These are phyloP conservation scores for Saccharomycopsis lassenensis DNA, from an alignment of 805 yeast species.

Conservation along the genomic window DNA sequence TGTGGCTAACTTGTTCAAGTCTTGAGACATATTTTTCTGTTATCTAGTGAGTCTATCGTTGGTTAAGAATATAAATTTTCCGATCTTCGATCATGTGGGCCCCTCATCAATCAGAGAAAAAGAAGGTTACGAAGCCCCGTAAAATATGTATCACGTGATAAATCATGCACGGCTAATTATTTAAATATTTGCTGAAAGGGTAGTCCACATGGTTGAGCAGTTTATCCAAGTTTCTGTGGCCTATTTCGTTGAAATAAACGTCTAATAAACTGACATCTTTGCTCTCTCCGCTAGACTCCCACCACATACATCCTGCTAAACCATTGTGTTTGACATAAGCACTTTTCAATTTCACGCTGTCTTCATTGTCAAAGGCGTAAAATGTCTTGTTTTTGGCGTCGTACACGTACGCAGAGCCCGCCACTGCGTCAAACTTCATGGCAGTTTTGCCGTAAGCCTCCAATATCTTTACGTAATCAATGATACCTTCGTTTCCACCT, in stretches of 20 bases:
- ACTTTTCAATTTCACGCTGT: slow-evolving; percentile 47
- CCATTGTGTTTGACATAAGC: slow-evolving; percentile 35
- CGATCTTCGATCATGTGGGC: not conserved
- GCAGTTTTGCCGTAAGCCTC: slow-evolving; percentile 29
- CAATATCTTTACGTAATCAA: slow-evolving; percentile 50
- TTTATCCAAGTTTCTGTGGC: no score
- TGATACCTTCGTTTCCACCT: slow-evolving; percentile 35
- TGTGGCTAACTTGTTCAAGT: slow-evolving; percentile 6
- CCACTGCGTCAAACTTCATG: slow-evolving; percentile 41
- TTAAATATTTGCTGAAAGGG: no score
- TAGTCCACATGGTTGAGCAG: no score
- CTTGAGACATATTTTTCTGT: slow-evolving; percentile 1
- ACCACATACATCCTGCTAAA: slow-evolving; percentile 85
- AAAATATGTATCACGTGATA: no score
- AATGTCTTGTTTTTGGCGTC: slow-evolving; percentile 25
- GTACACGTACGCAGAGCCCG: slow-evolving; percentile 37
- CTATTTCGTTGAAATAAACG: no score
- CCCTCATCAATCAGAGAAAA: slow-evolving; percentile 3
- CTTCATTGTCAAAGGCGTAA: slow-evolving; percentile 56
- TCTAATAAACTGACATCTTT: no score
- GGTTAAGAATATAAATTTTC: not conserved
- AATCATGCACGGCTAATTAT: no score
- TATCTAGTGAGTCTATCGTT: no score
- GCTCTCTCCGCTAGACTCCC: slow-evolving; percentile 84
- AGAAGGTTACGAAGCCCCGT: not conserved